Evolutionary conservation across 78 protist genomes (phyloP), one percentile per base, ranked within the genome.

Genomic region (Monosiga brevicollis): DNA sequence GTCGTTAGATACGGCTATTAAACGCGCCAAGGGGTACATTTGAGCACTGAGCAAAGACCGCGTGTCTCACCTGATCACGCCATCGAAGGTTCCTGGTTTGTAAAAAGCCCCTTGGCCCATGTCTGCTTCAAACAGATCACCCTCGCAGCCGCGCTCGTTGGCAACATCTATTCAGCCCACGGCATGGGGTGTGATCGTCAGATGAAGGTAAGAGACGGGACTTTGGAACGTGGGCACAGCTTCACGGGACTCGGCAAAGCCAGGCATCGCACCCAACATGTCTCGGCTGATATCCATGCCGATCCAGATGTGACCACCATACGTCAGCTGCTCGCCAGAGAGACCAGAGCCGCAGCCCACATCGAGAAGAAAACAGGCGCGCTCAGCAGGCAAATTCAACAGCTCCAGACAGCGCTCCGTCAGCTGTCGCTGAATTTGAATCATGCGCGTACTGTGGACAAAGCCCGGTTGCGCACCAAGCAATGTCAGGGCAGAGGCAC

Each of bases 401-500:
- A 97, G 89, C 84, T 97, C 97, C 39, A 95, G 29, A 1, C 97
- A 96, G 35, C 99, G 90, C 89, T 92, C 92, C 1, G 98, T 71
- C 95, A 97, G 91, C 37, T 72, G 29, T 36, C 86, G 71, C 89
- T 97, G 99, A 79, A 97, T 88, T 39, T 90, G 90, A 0, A 83
- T 85, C 92, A 95, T 94, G 39, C 97, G 95, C 24, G 94, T 78
- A 84, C 92, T 91, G 80, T 77, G 43, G 24, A 0, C 15, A 29
- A 2, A 9, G 32, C 1, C 32, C 29, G 34, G 22, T 36, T 75
- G 24, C 10, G 1, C 22, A 75, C 54, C 2, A 20, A 36, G 23
- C 79, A 36, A 49, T 32, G 23, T 6, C 49, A 35, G 39, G 34
- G 6, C 79, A 75, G 54, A 1, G 20, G 39, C 42, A 9, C 42